These are phyloP conservation scores for Penicillium capsulatum DNA, from an alignment of 2,329 filamentous ascomycete species.

Conservation along the genomic window DNA sequence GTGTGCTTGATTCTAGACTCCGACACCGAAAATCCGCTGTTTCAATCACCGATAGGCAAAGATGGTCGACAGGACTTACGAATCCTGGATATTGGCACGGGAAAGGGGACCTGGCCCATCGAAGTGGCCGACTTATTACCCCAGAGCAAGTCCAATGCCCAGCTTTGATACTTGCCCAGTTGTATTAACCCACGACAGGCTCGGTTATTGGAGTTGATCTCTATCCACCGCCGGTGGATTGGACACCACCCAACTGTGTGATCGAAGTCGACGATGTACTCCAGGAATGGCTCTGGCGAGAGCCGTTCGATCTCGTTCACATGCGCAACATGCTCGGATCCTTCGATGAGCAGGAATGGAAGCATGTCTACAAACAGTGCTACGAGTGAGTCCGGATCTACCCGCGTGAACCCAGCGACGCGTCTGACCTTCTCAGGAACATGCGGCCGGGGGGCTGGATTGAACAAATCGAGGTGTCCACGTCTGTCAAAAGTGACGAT, in stretches of 20 bases:
- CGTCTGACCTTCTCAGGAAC: conserved; percentile 6
- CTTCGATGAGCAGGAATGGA: conserved; percentile 16
- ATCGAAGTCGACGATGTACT: conserved; percentile 27
- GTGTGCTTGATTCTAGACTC: conserved; percentile 10
- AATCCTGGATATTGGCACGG: conserved; percentile 12
- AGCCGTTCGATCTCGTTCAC: conserved; percentile 26
- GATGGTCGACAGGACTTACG: background rate
- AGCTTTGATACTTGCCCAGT: no score
- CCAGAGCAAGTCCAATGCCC: conserved; percentile 6
- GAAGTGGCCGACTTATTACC: conserved; percentile 23
- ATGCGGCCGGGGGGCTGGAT: conserved; percentile 21
- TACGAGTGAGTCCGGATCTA: conserved; percentile 11
- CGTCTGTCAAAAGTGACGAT: conserved; percentile 18
- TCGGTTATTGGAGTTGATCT: conserved; percentile 23
- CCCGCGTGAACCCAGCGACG: background rate
- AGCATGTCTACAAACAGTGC: conserved; percentile 17
- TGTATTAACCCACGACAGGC: conserved; percentile 7
- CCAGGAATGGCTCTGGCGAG: conserved; percentile 22
- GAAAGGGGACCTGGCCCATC: conserved; percentile 12
- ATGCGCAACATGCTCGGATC: conserved; percentile 19
- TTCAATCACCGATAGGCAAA: conserved; percentile 6
- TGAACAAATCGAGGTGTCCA: conserved; percentile 19
- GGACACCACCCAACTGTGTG: conserved; percentile 27
- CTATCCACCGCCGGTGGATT: conserved; percentile 22
- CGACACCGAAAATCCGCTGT: conserved; percentile 8